A percentile compares a stretch with the other conserved stretches of the same genome.
Conservation (phyloP, 1,139 yeast species). For the Nakaseomyces kungkrabaensis region DNA sequence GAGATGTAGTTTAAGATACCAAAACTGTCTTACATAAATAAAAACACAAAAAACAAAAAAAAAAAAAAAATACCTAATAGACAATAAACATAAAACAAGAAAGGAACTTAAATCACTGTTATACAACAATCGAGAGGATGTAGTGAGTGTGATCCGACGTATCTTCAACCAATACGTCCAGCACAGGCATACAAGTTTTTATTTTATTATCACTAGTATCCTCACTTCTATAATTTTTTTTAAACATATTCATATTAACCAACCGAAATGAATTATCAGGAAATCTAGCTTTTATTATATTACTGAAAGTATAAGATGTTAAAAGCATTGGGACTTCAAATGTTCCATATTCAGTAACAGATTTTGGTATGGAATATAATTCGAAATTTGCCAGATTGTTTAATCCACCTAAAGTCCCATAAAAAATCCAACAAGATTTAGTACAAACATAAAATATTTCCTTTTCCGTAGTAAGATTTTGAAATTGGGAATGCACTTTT, state of each 20-base stretch:
- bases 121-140: neutral
- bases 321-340: neutral
- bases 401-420: constrained; percentile 14
- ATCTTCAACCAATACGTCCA: neutral
- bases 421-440: constrained; percentile 12
- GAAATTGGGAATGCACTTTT: constrained; percentile 12
- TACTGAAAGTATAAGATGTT: neutral
- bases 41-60: no score
- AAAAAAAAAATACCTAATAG: no score
- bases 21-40: no score
- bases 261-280: neutral
- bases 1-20: no score
- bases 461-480: constrained; percentile 13
- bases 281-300: neutral
- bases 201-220: no score
- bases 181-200: neutral
- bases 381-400: constrained; percentile 16
- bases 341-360: neutral
- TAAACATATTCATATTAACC: neutral
- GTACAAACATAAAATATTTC: constrained; percentile 14
- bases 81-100: no score
- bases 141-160: neutral
- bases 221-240: neutral
- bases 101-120: neutral
- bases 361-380: constrained; percentile 9